Percentiles rank a stretch among this genome's conserved stretches.
phyloP scores from a whole-genome alignment of 768 basidiomycete genomes.

The Lentinula raphanica region DNA sequence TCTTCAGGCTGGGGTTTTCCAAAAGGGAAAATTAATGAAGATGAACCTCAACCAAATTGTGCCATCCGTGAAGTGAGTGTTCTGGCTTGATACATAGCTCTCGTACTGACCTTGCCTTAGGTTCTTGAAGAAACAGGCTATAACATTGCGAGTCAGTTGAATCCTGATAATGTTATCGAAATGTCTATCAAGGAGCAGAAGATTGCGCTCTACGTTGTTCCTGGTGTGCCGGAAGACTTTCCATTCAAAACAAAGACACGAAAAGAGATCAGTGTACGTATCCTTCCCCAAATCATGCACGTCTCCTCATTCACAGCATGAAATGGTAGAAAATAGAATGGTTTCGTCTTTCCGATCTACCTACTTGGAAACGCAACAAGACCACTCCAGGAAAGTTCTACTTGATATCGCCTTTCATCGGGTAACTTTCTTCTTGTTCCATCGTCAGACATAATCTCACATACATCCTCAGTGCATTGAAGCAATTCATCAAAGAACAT shows the following conservation, averaged over 20 bases:
- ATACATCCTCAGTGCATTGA: constrained; percentile 43
- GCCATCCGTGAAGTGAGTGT: constrained; percentile 82
- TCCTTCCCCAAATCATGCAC: constrained; percentile 8
- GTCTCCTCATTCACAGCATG: constrained; percentile 13
- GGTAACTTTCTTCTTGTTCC: constrained; percentile 37
- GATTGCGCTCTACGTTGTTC: constrained; percentile 87
- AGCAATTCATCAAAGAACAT: constrained; percentile 59
- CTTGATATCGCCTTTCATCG: constrained; percentile 91
- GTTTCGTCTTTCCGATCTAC: constrained; percentile 86
- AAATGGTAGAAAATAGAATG: constrained; percentile 84
- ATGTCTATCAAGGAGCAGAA: constrained; percentile 86
- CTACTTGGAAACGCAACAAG: constrained; percentile 85
- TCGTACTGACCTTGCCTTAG: constrained; percentile 33
- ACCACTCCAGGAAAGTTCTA: constrained; percentile 79
- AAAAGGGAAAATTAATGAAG: constrained; percentile 98
- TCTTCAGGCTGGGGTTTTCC: constrained; percentile 99
- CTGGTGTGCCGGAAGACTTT: constrained; percentile 82
- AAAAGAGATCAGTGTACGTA: constrained; percentile 92
- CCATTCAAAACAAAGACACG: constrained; percentile 90
- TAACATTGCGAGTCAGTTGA: constrained; percentile 67
- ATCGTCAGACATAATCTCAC: constrained; percentile 6
- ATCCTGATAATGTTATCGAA: constrained; percentile 69
- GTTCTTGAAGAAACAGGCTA: constrained; percentile 97
- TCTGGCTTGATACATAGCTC: not conserved
- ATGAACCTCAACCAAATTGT: constrained; percentile 78